Evolutionary conservation across 495 filamentous ascomycete species (phyloP).

Genomic region (Hypoxylon fuscum): DNA sequence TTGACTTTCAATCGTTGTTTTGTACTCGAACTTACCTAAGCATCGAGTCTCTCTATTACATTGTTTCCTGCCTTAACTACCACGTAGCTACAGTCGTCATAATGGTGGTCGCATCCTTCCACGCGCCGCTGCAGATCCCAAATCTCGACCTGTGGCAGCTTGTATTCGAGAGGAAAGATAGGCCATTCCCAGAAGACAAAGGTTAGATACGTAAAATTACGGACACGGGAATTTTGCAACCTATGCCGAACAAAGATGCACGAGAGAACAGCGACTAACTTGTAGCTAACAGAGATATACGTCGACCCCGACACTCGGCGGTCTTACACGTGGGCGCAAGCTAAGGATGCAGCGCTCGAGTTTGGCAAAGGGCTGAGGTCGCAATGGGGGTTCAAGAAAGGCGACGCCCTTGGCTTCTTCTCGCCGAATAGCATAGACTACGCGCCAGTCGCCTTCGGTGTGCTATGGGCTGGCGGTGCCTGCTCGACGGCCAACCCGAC

Average conservation of each 20-base stretch:
- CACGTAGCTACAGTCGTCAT: constrained; percentile 7
- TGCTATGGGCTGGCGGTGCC: constrained; percentile 84
- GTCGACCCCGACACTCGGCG: constrained; percentile 77
- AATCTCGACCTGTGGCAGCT: constrained; percentile 76
- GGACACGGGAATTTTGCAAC: not conserved
- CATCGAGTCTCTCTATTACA: not conserved
- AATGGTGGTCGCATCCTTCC: constrained; percentile 68
- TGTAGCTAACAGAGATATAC: constrained; percentile 71
- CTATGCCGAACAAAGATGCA: not conserved
- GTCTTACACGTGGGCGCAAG: constrained; percentile 76
- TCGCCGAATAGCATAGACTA: constrained; percentile 82
- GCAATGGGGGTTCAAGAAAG: constrained; percentile 79
- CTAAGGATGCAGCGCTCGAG: constrained; percentile 69
- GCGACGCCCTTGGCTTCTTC: constrained; percentile 76
- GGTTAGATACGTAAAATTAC: constrained; percentile 46
- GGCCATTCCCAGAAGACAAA: constrained; percentile 72
- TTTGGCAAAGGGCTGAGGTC: constrained; percentile 83
- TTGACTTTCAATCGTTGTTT: not conserved
- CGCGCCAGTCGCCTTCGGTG: constrained; percentile 75
- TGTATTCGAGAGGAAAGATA: constrained; percentile 79
- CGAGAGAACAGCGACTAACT: constrained; percentile 10
- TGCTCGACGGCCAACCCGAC: constrained; percentile 86
- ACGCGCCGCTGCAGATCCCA: constrained; percentile 68
- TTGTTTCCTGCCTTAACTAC: not conserved
- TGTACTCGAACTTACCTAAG: not conserved